phyloP scores from a whole-genome alignment of 495 filamentous ascomycete species.

The Xylaria bambusicola region DNA sequence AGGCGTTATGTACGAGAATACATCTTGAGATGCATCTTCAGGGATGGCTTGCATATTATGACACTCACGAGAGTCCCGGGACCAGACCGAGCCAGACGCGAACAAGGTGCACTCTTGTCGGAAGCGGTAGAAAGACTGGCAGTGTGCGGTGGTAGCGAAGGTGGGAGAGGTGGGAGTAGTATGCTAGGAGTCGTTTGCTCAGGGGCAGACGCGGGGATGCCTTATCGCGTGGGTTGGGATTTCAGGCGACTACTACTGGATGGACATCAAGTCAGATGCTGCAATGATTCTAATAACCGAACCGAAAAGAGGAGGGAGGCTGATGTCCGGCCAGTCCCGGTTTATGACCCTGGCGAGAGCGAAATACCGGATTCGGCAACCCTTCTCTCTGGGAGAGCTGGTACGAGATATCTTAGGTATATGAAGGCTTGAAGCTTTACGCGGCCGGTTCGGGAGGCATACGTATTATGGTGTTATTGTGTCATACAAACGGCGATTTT shows the following conservation, averaged over 20 bases:
- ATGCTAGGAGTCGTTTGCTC: neutral
- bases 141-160: neutral
- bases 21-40: constrained; percentile 34
- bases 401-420: neutral
- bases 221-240: neutral
- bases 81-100: neutral
- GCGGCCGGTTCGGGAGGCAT: too few relatives aligned
- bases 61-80: constrained; percentile 24
- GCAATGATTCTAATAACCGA: constrained; percentile 1
- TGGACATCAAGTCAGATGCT: constrained; percentile 2
- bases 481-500: too few relatives aligned
- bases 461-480: too few relatives aligned
- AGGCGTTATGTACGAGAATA: constrained; percentile 48
- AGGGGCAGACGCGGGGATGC: constrained; percentile 6
- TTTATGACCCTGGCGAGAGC: neutral
- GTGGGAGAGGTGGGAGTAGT: neutral
- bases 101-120: neutral
- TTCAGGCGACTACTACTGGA: constrained; percentile 1
- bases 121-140: neutral
- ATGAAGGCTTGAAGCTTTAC: neutral
- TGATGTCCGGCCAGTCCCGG: neutral
- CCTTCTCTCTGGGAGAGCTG: neutral
- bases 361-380: constrained; percentile 8
- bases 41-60: constrained; percentile 45
- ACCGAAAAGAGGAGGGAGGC: constrained; percentile 8